Evolutionary conservation across 345 rosid genomes (phyloP).

Genomic region (Viola odorata): DNA sequence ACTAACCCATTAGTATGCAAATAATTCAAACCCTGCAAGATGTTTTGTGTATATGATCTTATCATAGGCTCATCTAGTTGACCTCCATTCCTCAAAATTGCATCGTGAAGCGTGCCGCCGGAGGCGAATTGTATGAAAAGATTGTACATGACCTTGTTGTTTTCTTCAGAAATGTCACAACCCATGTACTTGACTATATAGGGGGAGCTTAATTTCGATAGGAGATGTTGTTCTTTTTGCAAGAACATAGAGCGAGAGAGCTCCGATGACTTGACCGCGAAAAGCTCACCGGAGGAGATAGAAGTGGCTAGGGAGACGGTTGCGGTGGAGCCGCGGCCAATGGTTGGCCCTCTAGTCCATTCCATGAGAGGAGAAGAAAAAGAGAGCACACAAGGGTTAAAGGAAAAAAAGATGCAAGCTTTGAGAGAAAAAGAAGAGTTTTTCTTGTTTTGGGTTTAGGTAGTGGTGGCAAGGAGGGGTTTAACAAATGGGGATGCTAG

Average conservation of each 20-base stretch:
- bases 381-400: conserved; percentile 12
- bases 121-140: conserved; percentile 60
- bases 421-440: neutral
- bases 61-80: conserved; percentile 46
- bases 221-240: conserved; percentile 44
- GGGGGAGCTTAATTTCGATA: conserved; percentile 59
- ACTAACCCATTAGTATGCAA: conserved; percentile 53
- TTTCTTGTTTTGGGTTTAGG: neutral
- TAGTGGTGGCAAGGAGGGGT: neutral
- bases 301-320: conserved; percentile 61
- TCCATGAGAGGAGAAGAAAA: conserved; percentile 31
- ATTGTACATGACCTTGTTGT: conserved; percentile 36
- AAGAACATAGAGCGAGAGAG: conserved; percentile 43
- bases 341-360: conserved; percentile 67
- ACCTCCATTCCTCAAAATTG: conserved; percentile 51
- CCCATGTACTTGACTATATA: conserved; percentile 61
- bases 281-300: conserved; percentile 36
- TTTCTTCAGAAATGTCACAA: conserved; percentile 29
- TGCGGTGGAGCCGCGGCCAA: conserved; percentile 88
- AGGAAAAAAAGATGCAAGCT: too few relatives aligned
- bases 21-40: conserved; percentile 51
- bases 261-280: conserved; percentile 68
- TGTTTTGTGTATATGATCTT: conserved; percentile 35
- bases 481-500: neutral
- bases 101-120: conserved; percentile 63